Evolutionary conservation across 345 rosid genomes (phyloP), one percentile per base, ranked within the genome.

Genomic region (Hibiscus trionum): DNA sequence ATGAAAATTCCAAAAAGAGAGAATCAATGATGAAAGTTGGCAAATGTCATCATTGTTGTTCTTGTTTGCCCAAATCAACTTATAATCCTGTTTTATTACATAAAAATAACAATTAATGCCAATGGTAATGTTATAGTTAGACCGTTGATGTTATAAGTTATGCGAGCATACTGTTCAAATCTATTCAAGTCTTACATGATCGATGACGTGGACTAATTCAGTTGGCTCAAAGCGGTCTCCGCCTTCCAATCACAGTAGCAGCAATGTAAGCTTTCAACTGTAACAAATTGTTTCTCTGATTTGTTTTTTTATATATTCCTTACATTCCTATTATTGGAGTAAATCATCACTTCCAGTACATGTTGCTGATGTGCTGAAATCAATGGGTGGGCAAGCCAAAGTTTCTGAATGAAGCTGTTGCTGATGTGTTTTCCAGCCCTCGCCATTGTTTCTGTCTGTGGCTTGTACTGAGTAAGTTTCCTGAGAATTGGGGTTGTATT

Each of bases 301-400:
- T 33, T 33, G 3, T 31, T 31, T 31, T 31, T 31, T 31, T 31
- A 31, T 31, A 31, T 31, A 53, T 52, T 52, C 49, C 62, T 55
- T 69, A 10, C 15, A 0, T 69, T 69, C 72, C 72, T n/a, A 69
- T 52, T 55, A 52, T 69, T 55, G 72, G 62, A 52, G 72, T 69
- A 56, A 69, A 53, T 69, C 61, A 69, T n/a, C 72, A 55, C 62
- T 69, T 52, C 72, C 72, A 69, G 72, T 69, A 69, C 72, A 31
- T 69, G 49, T 69, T 69, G 33, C 62, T 69, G 72, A 33, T 55
- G 72, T 53, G 72, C 72, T 52, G 21, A 69, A 69, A 69, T 47
- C 62, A 55, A 35, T 50, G 60, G 72, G 62, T 69, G 72, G 62
- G n/a, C 61, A 69, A 55, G 50, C 62, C 49, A 53, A 33, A 53